Evolutionary conservation across 2,329 filamentous ascomycete species (phyloP).

Genomic region (Colletotrichum abscissum): DNA sequence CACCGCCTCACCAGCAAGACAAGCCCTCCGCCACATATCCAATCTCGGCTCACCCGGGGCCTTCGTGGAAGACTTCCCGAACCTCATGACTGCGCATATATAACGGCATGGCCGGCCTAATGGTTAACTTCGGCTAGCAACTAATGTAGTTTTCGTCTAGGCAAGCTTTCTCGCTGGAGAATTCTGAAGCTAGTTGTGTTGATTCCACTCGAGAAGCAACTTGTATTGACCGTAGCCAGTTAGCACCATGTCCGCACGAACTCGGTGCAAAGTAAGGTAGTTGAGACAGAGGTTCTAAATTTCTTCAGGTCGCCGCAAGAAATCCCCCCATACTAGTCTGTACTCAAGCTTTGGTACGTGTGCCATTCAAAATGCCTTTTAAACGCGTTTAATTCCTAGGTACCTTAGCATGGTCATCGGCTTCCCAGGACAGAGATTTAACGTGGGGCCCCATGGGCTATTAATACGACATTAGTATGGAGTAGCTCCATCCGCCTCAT

Average conservation of each 20-base stretch:
- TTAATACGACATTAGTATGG: neutral
- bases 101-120: neutral
- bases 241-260: too few relatives aligned
- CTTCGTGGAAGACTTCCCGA: neutral
- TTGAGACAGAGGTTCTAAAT: too few relatives aligned
- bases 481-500: neutral
- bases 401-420: too few relatives aligned
- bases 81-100: neutral
- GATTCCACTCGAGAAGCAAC: too few relatives aligned
- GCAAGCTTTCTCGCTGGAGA: neutral
- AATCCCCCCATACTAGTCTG: too few relatives aligned
- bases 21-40: neutral
- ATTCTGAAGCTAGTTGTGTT: neutral
- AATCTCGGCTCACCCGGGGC: neutral
- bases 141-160: neutral
- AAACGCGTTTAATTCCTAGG: neutral
- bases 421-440: neutral
- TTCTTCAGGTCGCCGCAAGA: too few relatives aligned
- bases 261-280: too few relatives aligned
- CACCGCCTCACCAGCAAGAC: neutral
- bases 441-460: neutral
- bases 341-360: too few relatives aligned
- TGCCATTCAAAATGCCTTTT: too few relatives aligned
- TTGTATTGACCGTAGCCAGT: too few relatives aligned
- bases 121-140: neutral